Conservation (phyloP, 208 protist genomes). For the Acanthamoeba triangularis region DNA sequence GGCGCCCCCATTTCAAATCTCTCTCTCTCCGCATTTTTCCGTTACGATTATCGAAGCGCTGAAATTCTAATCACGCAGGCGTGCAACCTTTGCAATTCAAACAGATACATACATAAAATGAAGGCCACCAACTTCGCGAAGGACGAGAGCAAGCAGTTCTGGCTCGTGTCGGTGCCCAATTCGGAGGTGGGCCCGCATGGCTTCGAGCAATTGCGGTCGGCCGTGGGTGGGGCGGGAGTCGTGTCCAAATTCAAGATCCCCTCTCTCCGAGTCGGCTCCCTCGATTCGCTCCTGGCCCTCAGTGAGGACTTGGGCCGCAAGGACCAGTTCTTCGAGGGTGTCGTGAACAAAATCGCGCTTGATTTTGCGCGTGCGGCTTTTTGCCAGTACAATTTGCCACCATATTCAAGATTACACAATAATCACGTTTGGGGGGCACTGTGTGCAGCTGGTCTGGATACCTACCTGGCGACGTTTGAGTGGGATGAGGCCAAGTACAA, state of each 20-base stretch:
- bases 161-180: constrained; percentile 54
- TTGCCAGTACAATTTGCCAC: neutral
- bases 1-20: too few relatives aligned
- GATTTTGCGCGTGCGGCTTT: neutral
- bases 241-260: constrained; percentile 10
- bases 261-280: constrained; percentile 84
- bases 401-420: neutral
- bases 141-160: constrained; percentile 50
- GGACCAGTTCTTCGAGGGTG: constrained; percentile 82
- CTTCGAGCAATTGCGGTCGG: neutral
- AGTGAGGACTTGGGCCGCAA: constrained; percentile 84
- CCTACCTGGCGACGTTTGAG: constrained; percentile 67
- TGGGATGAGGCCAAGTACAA: constrained; percentile 83
- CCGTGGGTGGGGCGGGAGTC: neutral
- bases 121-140: neutral
- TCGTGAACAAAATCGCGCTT: constrained; percentile 80
- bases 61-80: too few relatives aligned
- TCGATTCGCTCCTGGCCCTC: constrained; percentile 85
- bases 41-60: too few relatives aligned
- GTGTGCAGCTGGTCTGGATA: constrained; percentile 45
- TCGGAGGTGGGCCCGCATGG: neutral
- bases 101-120: neutral
- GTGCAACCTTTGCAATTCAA: too few relatives aligned
- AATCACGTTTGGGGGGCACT: neutral
- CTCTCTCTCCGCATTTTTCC: too few relatives aligned